Base-by-base conservation (phyloP, 2,329 filamentous ascomycete species). In the Mariannaea elegans region DNA sequence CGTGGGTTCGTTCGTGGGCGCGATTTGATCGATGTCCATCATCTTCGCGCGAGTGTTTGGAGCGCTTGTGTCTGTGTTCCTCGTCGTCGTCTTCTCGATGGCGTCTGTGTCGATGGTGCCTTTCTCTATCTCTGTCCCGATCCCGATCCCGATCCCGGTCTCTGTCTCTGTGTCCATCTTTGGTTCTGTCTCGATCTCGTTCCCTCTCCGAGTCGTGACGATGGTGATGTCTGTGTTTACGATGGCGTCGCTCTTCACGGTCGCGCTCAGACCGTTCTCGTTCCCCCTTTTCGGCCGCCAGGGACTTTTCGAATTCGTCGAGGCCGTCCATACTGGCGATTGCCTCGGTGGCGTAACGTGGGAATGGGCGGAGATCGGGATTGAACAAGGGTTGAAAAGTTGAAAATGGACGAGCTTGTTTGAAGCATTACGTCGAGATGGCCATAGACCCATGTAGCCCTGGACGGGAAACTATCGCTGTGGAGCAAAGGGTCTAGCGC, bases 291-390 rank as follows among this genome's bases (percentile, higher is more conserved):
- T 86, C 88, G 42, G 88, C 84, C 1, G 89, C 90, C 12, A 96
- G 82, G 23, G 88, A 81, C 73, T 89, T 91, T 75, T 96, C 93
- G 60, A 96, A 96, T 58, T 94, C 91, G 47, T 84, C 84, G 9
- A 86, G 77, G n/a, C 82, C 78, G 64, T 84, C 81, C 83, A 84
- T 86, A 53, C 31, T 42, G 56, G 45, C 27, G 31, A 27, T 44
- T n/a, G 21, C 7, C 8, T 32, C 39, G 14, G 39, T 29, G 45
- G 13, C 31, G 21, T 48, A 19, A 21, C 13, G 39, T n/a, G 39
- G 16, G 7, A 18, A 9, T 29, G 21, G 24, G 19, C 5, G 18
- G 19, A 23, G 32, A 19, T 29, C 16, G 16, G 24, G n/a, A 39
- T 23, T 21, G 29, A 24, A 14, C n/a, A 16, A 10, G 18, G 16